Evolutionary conservation across 2,329 filamentous ascomycete genomes (phyloP).

Genomic region (Thielaviopsis musarum): DNA sequence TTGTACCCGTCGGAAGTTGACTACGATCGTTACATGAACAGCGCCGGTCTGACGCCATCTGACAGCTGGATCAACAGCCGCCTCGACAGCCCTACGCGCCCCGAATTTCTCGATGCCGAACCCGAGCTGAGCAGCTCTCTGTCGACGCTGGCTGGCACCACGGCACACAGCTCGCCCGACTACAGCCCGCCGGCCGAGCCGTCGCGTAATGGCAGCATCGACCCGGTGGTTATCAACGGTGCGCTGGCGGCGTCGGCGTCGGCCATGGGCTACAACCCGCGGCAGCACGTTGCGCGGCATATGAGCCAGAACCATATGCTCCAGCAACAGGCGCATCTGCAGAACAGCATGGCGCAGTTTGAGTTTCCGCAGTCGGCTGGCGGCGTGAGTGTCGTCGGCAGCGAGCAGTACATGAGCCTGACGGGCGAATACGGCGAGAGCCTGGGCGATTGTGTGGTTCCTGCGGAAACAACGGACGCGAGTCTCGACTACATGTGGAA

Average conservation of each 20-base stretch:
- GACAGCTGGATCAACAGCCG: neutral
- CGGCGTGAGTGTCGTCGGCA: neutral
- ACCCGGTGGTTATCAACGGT: neutral
- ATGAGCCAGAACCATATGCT: neutral
- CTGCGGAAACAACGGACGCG: neutral
- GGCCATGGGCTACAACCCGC: neutral
- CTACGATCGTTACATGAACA: constrained; percentile 2
- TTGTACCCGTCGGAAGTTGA: neutral
- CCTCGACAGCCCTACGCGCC: constrained; percentile 7
- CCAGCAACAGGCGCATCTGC: neutral
- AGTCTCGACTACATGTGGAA: neutral
- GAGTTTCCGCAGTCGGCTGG: neutral
- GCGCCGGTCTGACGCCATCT: neutral
- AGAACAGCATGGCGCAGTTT: neutral
- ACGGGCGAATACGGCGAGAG: neutral
- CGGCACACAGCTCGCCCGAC: constrained; percentile 4
- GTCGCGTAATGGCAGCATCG: neutral
- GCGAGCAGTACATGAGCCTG: neutral
- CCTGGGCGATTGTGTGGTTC: neutral
- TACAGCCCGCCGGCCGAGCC: constrained; percentile 7
- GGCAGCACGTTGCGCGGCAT: neutral
- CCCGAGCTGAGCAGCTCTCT: constrained; percentile 8
- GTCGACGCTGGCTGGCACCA: constrained; percentile 6
- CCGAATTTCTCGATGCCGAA: constrained; percentile 1
- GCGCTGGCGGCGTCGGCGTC: neutral